Percentiles rank a stretch among this genome's conserved stretches.
Evolutionary conservation across 805 yeast genomes (phyloP).

Genomic region (Lipomyces sp.): DNA sequence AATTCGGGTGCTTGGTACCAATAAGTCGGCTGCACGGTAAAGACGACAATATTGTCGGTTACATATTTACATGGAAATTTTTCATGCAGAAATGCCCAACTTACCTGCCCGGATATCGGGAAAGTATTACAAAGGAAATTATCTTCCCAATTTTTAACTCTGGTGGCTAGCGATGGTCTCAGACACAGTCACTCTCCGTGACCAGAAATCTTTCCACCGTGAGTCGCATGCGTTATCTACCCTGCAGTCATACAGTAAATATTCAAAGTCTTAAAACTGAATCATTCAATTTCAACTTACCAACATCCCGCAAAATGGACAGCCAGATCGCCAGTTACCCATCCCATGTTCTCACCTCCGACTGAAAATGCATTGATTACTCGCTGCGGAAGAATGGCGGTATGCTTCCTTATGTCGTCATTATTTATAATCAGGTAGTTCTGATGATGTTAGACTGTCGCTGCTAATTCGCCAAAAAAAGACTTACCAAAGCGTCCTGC

Average conservation of each 20-base stretch:
- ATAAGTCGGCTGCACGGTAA: too few relatives aligned
- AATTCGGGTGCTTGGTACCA: too few relatives aligned
- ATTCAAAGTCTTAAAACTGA: neutral
- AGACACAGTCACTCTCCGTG: conserved; percentile 15
- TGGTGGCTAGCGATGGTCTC: neutral
- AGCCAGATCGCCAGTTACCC: conserved; percentile 27
- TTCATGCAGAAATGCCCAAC: too few relatives aligned
- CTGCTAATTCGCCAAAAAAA: conserved; percentile 49
- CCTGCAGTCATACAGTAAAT: neutral
- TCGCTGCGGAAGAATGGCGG: conserved; percentile 29
- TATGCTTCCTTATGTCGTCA: conserved; percentile 21
- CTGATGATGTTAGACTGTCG: neutral
- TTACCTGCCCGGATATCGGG: too few relatives aligned
- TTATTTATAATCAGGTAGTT: conserved; percentile 54
- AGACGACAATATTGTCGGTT: too few relatives aligned
- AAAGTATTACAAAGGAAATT: too few relatives aligned
- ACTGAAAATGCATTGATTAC: conserved; percentile 27
- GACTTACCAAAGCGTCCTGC: conserved; percentile 69
- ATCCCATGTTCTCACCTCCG: conserved; percentile 25
- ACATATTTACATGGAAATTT: too few relatives aligned
- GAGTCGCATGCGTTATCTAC: conserved; percentile 30
- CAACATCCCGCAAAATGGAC: conserved; percentile 37
- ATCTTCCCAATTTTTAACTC: neutral
- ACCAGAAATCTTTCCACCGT: conserved; percentile 33
- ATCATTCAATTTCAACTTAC: conserved; percentile 6